A percentile compares a stretch with the other conserved stretches of the same genome.
Evolutionary conservation across 805 yeast genomes (phyloP).

Genomic region (Yarrowia osloensis): DNA sequence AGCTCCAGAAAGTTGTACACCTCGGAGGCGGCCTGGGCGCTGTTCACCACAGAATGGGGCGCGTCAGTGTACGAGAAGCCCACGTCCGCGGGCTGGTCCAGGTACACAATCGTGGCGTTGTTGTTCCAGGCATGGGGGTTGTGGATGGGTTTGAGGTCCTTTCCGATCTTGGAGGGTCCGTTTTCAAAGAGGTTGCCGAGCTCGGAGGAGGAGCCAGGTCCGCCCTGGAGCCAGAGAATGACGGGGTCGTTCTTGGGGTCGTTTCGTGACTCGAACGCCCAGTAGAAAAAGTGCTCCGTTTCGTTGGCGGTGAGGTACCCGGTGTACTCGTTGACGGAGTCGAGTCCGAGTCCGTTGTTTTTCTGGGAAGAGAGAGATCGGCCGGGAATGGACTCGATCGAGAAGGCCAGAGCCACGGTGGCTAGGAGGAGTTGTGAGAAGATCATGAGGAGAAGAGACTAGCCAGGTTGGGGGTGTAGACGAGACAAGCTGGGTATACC

Average conservation of each 20-base stretch:
- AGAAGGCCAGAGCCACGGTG: slow-evolving; percentile 13
- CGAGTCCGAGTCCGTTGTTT: slow-evolving; percentile 56
- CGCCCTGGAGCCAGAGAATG: slow-evolving; percentile 81
- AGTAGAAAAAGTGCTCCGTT: slow-evolving; percentile 74
- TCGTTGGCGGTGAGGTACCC: slow-evolving; percentile 80
- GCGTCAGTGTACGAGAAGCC: slow-evolving; percentile 64
- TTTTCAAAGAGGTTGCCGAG: slow-evolving; percentile 78
- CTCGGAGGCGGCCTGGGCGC: slow-evolving; percentile 76
- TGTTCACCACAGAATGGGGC: slow-evolving; percentile 43
- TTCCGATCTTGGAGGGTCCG: slow-evolving; percentile 68
- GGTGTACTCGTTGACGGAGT: slow-evolving; percentile 70
- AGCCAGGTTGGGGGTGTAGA: no score
- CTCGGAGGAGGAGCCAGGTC: slow-evolving; percentile 82
- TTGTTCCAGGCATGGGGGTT: slow-evolving; percentile 79
- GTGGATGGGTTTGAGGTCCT: slow-evolving; percentile 55
- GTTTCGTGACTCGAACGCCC: slow-evolving; percentile 82
- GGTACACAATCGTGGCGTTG: slow-evolving; percentile 76
- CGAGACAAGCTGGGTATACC: no score
- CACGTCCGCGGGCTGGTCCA: slow-evolving; percentile 81
- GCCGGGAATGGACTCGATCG: not conserved
- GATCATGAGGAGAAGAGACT: no score
- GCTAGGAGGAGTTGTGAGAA: not conserved
- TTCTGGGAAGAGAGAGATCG: not conserved
- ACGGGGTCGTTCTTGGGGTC: slow-evolving; percentile 79
- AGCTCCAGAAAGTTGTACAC: slow-evolving; percentile 72